phyloP scores from a whole-genome alignment of 345 rosid genomes.

The Arabis hirsuta region DNA sequence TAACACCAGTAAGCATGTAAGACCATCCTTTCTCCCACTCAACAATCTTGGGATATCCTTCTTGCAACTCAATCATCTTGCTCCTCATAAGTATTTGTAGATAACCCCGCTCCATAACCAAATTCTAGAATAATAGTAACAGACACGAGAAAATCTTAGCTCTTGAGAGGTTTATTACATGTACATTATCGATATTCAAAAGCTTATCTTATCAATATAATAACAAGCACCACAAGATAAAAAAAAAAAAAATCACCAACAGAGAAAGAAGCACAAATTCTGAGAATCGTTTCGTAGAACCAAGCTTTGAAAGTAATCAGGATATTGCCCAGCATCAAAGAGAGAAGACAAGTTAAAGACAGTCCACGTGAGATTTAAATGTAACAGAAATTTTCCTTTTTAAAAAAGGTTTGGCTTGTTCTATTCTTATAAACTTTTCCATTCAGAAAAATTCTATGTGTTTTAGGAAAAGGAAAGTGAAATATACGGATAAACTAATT shows the following conservation, averaged over 20 bases:
- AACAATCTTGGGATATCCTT: conserved; percentile 16
- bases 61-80: conserved; percentile 43
- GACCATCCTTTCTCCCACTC: conserved; percentile 70
- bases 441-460: too few species aligned
- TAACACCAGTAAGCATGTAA: conserved; percentile 55
- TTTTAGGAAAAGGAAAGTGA: too few species aligned
- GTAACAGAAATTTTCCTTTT: too few species aligned
- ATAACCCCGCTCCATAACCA: neutral
- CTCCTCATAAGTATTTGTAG: conserved; percentile 43
- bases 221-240: neutral
- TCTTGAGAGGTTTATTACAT: neutral
- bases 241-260: neutral
- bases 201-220: neutral
- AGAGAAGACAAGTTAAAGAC: neutral
- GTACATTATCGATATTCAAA: neutral
- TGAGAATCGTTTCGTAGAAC: neutral
- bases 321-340: neutral
- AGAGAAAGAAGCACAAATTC: neutral
- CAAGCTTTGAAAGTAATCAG: neutral
- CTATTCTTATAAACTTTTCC: too few species aligned
- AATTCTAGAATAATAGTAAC: too few species aligned
- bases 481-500: too few species aligned
- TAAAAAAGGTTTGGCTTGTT: too few species aligned
- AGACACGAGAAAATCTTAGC: neutral
- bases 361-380: too few species aligned